Evolutionary conservation across 768 basidiomycete species (phyloP), one percentile per base, ranked within the genome.

Genomic region (Suillus americanus): DNA sequence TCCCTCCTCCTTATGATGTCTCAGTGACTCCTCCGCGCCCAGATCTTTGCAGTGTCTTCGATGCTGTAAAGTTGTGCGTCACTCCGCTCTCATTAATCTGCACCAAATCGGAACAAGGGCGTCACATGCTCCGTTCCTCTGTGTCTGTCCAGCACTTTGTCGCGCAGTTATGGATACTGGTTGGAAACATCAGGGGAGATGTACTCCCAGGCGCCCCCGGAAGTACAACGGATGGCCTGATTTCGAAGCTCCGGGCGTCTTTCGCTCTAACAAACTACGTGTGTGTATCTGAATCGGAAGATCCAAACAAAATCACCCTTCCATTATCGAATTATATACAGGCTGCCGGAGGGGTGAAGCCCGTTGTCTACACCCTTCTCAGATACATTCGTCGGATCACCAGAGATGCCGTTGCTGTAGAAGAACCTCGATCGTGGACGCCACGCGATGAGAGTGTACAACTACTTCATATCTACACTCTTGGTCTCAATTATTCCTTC

Each of bases 1-100:
- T 54, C 18, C 53, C 53, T 20, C 51, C 51, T 53, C 51, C 51
- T 53, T 54, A 54, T 20, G 53, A 54, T 20, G 30, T 54, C 53
- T 54, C 53, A 20, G 18, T 54, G 20, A 18, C 53, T 54, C 51
- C 51, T 33, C 53, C 30, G 2, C 53, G 18, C 30, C 53, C 53
- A 10, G 53, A 54, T 54, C 4, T 54, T 54, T 54, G 53, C 53
- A 54, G 2, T 12, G 18, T 54, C 9, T 53, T 20, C 2, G 53
- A 50, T 7, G 48, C 48, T 25, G 48, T 6, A 50, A 25, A 14
- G 16, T 50, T 50, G 4, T 50, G 48, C 48, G 16, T 50, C 14
- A 25, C 2, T 25, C 48, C 48, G 3, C 48, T 50, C 6, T 14
- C 48, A 50, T 5, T 53, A 1, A 53, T 53, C 28, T 53, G 51